Base-by-base conservation (phyloP, 176 grass and related monocot genomes). In the Puccinellia tenuiflora region DNA sequence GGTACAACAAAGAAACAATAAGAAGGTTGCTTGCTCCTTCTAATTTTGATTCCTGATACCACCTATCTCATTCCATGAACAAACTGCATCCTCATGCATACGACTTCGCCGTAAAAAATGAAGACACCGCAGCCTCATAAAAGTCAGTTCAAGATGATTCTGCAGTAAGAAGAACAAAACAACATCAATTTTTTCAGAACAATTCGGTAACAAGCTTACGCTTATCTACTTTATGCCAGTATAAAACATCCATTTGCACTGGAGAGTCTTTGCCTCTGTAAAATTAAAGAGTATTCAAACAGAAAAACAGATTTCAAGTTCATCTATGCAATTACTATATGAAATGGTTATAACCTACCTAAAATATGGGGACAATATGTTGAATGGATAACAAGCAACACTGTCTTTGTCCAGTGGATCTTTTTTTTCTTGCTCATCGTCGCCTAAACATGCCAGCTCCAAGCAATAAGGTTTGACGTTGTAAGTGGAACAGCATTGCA, bases 401-500 rank as follows among this genome's bases (percentile, higher is more conserved):
- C 7, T 47, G 73, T 85, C 85, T 29, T 66, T 93, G 8, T 88
- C 73, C 18, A 79, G 88, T 75, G 70, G 81, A 66, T 93, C 88
- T 61, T 29, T 33, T 63, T 63, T 33, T 31, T 14, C 28, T n/a
- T 82, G 78, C 64, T 52, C 57, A 39, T 73, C 48, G 9, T 55
- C 9, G 28, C 35, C 68, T 40, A 77, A 46, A 73, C 52, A 73
- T 60, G 38, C 67, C 25, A 60, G 80, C 25, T 60, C 80, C 10
- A 71, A 73, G 55, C 52, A 55, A 46, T 25, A 69, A 73, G 67
- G 50, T 43, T 73, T 73, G 52, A 43, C 14, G 14, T 43, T 21
- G 42, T 83, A 37, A 35, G 13, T 43, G 76, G 82, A 28, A 90
- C 57, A 12, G 47, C 11, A 20, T 88, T 93, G 30, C 47, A 86